Base-by-base conservation (phyloP, 1,284 basidiomycete genomes). In the Fistulinella cinereoalba region DNA sequence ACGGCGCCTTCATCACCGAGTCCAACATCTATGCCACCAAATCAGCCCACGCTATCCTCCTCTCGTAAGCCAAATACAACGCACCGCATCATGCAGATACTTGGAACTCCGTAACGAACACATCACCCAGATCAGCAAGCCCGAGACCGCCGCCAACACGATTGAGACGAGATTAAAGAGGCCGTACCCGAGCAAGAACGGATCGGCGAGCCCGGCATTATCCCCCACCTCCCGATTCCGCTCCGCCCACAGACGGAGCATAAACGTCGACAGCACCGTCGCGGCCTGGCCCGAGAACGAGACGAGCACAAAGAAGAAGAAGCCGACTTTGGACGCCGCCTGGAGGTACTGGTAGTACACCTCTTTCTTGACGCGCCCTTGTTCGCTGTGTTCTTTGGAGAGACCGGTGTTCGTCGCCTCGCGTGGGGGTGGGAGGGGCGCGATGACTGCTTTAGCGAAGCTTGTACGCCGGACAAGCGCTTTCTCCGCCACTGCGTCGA, bases 181-280 rank as follows among this genome's bases (percentile, higher is more conserved):
- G 0, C 85, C 85, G 62, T 88, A 89, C 1, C 76, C 65, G 13
- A 80, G 53, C 19, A 89, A 61, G 55, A 81, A 88, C 31, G 67
- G 70, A 28, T 77, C 69, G 2, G 4, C 24, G 58, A 84, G 80
- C 36, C 76, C 79, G 1, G 70, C 69, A 53, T 89, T 90, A 32
- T 64, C 67, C 12, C 85, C 83, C 0, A 61, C 66, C 47, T 76
- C 71, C 16, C 75, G 74, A 58, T 96, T 96, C 51, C 83, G 79
- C 57, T 90, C 83, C 2, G 85, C 83, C 92, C 92, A 96, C 42
- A 77, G 73, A 44, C 88, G 80, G 15, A 95, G 71, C 43, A 86
- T 81, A 38, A 88, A 74, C 47, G 85, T 92, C 9, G 81, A 79
- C 13, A 77, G 53, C 23, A 88, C 72, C 0, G 74, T 72, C 11